A percentile compares a stretch with the other conserved stretches of the same genome.
phyloP scores from a whole-genome alignment of 805 yeast genomes.

The Sungouiella thailandica region DNA sequence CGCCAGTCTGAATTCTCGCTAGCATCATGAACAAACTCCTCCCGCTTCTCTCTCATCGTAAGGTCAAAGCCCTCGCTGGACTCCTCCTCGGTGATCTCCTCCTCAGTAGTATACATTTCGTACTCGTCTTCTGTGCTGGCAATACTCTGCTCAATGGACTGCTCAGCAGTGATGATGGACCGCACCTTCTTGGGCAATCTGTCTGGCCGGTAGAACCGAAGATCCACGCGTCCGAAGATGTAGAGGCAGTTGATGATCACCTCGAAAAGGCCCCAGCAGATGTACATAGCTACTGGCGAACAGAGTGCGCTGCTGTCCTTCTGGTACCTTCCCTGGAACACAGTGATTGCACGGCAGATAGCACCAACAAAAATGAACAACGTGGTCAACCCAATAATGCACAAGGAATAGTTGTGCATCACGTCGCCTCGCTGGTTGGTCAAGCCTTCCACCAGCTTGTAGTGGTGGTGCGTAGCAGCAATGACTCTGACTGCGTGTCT shows the following conservation, averaged over 20 bases:
- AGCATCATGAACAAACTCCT: neutral
- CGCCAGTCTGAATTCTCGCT: too few relatives aligned
- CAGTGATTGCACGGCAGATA: slow-evolving; percentile 6
- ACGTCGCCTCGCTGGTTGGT: slow-evolving; percentile 15
- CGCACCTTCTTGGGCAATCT: slow-evolving; percentile 13
- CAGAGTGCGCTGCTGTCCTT: slow-evolving; percentile 17
- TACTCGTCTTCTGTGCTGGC: neutral
- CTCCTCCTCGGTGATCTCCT: neutral
- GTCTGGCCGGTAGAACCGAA: slow-evolving; percentile 21
- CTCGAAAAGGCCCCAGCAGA: slow-evolving; percentile 19
- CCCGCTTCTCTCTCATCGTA: neutral
- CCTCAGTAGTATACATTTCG: neutral
- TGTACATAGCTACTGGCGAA: slow-evolving; percentile 12
- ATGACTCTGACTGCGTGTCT: slow-evolving; percentile 20
- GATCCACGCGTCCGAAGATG: slow-evolving; percentile 17
- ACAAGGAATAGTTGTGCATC: slow-evolving; percentile 11
- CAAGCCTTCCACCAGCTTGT: slow-evolving; percentile 13
- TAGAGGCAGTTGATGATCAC: slow-evolving; percentile 12
- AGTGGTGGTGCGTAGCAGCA: slow-evolving; percentile 19
- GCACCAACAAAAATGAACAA: slow-evolving; percentile 11
- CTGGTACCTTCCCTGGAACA: slow-evolving; percentile 4
- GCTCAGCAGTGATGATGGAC: slow-evolving; percentile 17
- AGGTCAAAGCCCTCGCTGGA: neutral
- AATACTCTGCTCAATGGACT: slow-evolving; percentile 1
- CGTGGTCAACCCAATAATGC: slow-evolving; percentile 8